phyloP scores from a whole-genome alignment of 352 stramenopile genomes.

The Pythium guiyangense region DNA sequence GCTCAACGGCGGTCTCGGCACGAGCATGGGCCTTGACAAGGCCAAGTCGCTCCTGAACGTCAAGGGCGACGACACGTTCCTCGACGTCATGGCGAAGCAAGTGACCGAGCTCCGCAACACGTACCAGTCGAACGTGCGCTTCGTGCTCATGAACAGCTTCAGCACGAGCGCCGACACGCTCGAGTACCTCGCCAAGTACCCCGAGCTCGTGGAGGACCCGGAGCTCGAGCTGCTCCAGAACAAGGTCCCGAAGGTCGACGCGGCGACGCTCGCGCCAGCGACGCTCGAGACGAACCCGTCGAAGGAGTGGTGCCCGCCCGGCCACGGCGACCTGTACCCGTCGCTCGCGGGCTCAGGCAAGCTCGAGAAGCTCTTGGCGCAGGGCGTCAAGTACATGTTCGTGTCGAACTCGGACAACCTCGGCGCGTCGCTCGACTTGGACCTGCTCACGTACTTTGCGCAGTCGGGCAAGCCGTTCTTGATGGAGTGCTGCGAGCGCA shows the following conservation, averaged over 20 bases:
- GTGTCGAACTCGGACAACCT: slow-evolving; percentile 90
- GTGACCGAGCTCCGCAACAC: slow-evolving; percentile 93
- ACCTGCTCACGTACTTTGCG: slow-evolving; percentile 87
- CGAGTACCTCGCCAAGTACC: slow-evolving; percentile 87
- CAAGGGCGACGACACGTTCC: slow-evolving; percentile 93
- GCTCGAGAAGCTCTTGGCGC: slow-evolving; percentile 78
- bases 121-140: slow-evolving; percentile 91
- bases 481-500: slow-evolving; percentile 97
- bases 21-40: slow-evolving; percentile 93
- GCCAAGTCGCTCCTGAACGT: slow-evolving; percentile 93
- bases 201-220: slow-evolving; percentile 90
- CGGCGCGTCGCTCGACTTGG: slow-evolving; percentile 74
- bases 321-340: slow-evolving; percentile 83
- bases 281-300: slow-evolving; percentile 50
- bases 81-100: slow-evolving; percentile 88
- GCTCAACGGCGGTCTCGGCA: slow-evolving; percentile 83
- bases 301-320: slow-evolving; percentile 87
- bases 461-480: slow-evolving; percentile 87
- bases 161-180: slow-evolving; percentile 83
- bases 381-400: slow-evolving; percentile 90
- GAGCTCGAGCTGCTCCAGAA: slow-evolving; percentile 98
- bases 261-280: slow-evolving; percentile 72
- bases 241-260: slow-evolving; percentile 96
- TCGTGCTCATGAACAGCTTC: slow-evolving; percentile 90
- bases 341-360: slow-evolving; percentile 82